phyloP scores from a whole-genome alignment of 352 stramenopile species.

The Globisporangium acanthophoron region DNA sequence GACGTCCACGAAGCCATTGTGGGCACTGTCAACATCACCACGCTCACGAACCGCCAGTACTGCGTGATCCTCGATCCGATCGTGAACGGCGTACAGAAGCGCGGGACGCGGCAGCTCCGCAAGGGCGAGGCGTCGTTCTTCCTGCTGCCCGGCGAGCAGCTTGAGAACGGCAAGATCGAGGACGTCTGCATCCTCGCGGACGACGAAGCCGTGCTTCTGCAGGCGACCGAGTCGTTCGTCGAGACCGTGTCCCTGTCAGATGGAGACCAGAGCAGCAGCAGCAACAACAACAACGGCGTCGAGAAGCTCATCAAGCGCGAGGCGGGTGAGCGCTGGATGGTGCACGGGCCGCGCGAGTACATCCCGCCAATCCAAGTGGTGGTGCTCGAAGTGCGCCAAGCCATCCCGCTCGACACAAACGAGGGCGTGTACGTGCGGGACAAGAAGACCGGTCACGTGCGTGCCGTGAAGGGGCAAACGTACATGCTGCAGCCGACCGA shows the following conservation, averaged over 20 bases:
- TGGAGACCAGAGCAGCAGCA: conserved; percentile 1
- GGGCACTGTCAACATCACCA: conserved; percentile 49
- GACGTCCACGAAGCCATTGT: conserved; percentile 76
- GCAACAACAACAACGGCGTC: conserved; percentile 20
- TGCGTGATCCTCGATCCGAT: conserved; percentile 74
- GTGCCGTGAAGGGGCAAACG: conserved; percentile 65
- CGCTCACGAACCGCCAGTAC: conserved; percentile 78
- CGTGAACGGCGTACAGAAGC: conserved; percentile 56
- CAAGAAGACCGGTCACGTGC: conserved; percentile 67
- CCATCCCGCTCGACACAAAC: conserved; percentile 72
- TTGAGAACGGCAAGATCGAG: conserved; percentile 57
- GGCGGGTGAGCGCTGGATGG: conserved; percentile 75
- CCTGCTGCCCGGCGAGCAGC: conserved; percentile 49
- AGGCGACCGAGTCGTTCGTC: conserved; percentile 60
- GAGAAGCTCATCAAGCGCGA: conserved; percentile 35
- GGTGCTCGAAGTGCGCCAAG: conserved; percentile 68
- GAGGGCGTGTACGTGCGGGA: conserved; percentile 79
- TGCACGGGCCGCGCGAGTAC: conserved; percentile 73
- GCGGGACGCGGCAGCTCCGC: conserved; percentile 63
- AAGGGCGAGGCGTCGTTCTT: conserved; percentile 76
- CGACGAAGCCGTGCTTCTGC: conserved; percentile 73
- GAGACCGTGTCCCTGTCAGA: conserved; percentile 23
- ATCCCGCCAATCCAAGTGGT: conserved; percentile 74
- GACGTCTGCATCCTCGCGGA: conserved; percentile 67
- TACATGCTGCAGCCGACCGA: conserved; percentile 83